These are phyloP conservation scores for Kuraishia cidri DNA, from an alignment of 805 yeast species.

Conservation along the genomic window DNA sequence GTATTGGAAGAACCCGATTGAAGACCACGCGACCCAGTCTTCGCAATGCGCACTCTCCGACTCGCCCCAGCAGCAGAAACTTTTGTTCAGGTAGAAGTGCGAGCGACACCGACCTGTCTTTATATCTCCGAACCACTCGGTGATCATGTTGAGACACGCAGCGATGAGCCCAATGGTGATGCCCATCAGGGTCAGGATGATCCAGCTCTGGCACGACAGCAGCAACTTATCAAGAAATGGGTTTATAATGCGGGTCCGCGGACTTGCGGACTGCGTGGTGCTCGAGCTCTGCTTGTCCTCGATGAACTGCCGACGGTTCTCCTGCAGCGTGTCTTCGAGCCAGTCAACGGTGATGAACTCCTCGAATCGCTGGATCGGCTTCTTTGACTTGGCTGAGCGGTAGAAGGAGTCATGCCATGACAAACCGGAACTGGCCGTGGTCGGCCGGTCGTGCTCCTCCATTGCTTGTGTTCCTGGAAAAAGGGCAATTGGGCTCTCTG, in stretches of 20 bases:
- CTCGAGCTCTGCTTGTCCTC: constrained; percentile 6
- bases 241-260: constrained; percentile 5
- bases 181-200: constrained; percentile 72
- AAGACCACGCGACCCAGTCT: constrained; percentile 66
- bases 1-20: constrained; percentile 36
- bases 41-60: constrained; percentile 34
- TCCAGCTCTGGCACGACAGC: constrained; percentile 49
- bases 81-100: constrained; percentile 60
- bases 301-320: constrained; percentile 24
- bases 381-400: constrained; percentile 6
- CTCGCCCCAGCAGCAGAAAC: constrained; percentile 76
- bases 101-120: constrained; percentile 71
- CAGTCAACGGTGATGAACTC: constrained; percentile 64
- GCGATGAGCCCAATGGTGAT: constrained; percentile 75
- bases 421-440: no score
- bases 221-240: constrained; percentile 16
- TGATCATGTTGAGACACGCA: constrained; percentile 68
- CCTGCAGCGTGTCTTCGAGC: constrained; percentile 50
- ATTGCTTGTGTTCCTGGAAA: no score
- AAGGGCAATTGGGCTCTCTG: no score
- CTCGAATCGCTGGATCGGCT: constrained; percentile 37
- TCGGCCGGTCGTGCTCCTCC: no score
- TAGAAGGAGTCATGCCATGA: constrained; percentile 15
- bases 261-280: constrained; percentile 1
- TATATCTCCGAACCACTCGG: constrained; percentile 79